A percentile compares a stretch with the other conserved stretches of the same genome.
Evolutionary conservation across 1,284 basidiomycete species (phyloP).

Genomic region (Ganoderma resinaceum): DNA sequence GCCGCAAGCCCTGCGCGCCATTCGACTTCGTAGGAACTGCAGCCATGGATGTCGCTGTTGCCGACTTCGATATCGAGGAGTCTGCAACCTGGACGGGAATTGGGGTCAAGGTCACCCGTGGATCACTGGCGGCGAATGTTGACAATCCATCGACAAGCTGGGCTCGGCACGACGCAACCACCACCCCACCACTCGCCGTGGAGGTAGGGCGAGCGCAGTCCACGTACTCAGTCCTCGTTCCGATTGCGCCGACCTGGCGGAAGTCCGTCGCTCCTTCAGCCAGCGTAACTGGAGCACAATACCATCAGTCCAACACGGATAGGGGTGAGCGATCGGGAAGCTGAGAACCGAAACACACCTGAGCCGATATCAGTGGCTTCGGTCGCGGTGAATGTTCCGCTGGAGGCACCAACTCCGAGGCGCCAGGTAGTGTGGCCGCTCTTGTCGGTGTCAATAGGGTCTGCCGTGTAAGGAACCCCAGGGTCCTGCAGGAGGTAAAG

Average conservation of each 20-base stretch:
- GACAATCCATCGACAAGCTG: not conserved
- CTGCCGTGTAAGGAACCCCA: not conserved
- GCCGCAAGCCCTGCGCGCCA: no score
- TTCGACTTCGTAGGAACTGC: no score
- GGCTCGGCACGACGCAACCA: not conserved
- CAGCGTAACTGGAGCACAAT: slow-evolving; percentile 34
- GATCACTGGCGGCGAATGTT: not conserved
- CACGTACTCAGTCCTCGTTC: not conserved
- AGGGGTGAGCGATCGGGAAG: not conserved
- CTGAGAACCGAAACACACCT: not conserved
- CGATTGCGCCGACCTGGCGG: not conserved
- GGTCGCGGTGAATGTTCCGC: slow-evolving; percentile 38
- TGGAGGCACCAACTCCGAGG: slow-evolving; percentile 44
- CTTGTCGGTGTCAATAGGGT: not conserved
- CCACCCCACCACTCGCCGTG: not conserved
- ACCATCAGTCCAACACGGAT: no score
- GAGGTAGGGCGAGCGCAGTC: not conserved
- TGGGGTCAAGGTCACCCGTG: not conserved
- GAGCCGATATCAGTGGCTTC: slow-evolving; percentile 33
- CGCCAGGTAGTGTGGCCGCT: slow-evolving; percentile 46
- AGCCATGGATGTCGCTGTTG: no score
- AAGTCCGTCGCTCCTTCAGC: slow-evolving; percentile 32
- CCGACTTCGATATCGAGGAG: no score
- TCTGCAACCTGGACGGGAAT: not conserved
- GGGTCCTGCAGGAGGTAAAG: slow-evolving; percentile 1